These are phyloP conservation scores for Penicillium sp. DNA, from an alignment of 2,329 filamentous ascomycete genomes.

Conservation along the genomic window DNA sequence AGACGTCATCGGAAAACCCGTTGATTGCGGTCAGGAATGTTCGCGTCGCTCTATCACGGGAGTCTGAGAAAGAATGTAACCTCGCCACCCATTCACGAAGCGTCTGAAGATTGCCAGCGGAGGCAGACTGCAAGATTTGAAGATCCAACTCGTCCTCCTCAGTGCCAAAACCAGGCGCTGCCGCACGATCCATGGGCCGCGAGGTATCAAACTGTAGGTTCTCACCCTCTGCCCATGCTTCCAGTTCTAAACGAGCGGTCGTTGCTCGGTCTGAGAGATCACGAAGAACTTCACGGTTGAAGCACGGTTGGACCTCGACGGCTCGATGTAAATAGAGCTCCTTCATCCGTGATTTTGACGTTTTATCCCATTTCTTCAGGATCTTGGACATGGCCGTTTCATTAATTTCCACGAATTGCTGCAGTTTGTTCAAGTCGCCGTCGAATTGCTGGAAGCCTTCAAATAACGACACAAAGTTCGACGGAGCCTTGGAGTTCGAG, in stretches of 20 bases:
- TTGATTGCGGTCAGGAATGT: constrained; percentile 88
- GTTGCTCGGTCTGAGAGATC: constrained; percentile 96
- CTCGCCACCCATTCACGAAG: constrained; percentile 78
- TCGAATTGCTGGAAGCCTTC: constrained; percentile 98
- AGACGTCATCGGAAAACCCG: constrained; percentile 73
- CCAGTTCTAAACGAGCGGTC: constrained; percentile 89
- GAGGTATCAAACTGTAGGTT: constrained; percentile 74
- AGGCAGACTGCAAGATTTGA: constrained; percentile 78
- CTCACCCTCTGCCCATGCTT: constrained; percentile 95
- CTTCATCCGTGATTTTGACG: constrained; percentile 97
- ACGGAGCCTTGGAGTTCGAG: constrained; percentile 78
- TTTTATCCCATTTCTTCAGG: constrained; percentile 99
- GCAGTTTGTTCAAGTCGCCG: constrained; percentile 92
- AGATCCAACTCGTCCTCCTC: constrained; percentile 90
- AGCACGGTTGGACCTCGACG: constrained; percentile 96
- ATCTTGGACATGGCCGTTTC: constrained; percentile 98
- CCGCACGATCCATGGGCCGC: constrained; percentile 40
- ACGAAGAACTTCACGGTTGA: constrained; percentile 95
- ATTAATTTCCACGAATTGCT: constrained; percentile 97
- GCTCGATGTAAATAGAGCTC: constrained; percentile 94
- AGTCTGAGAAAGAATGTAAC: constrained; percentile 61
- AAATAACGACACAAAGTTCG: constrained; percentile 90
- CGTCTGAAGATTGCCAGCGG: constrained; percentile 72
- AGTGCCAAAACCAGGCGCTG: constrained; percentile 53
- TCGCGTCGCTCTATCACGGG: constrained; percentile 75